Base-by-base conservation (phyloP, 768 basidiomycete genomes). In the Baorangia bicolor region DNA sequence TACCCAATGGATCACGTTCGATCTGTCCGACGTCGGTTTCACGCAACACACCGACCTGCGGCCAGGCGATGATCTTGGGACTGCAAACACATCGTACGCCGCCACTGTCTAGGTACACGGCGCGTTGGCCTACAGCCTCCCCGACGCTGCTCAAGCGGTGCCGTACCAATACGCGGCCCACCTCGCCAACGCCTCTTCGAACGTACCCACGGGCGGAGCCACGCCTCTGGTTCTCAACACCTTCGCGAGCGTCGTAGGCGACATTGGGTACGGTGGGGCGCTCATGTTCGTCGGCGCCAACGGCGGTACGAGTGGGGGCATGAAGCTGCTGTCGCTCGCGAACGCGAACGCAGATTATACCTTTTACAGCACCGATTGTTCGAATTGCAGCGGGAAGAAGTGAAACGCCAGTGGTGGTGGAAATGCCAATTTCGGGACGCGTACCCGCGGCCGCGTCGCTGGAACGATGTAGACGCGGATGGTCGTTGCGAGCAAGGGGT, bases 401-500 rank as follows among this genome's bases (percentile, higher is more conserved):
- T 60, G 30, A 51, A 11, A 13, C 43, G 16, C 43, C 59, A 0
- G 48, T 60, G 9, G 18, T 21, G 16, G 44, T 50, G 18, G 51
- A 60, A 27, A 60, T 57, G 56, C 56, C 56, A 2, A 28, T 60
- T 27, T 42, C 56, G 1, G 56, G 59, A 39, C 49, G 51, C 46
- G 57, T 55, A 31, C 34, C 25, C 34, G 3, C 31, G 2, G 6
- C 20, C 5, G 12, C 10, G 7, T 10, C n/a, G 35, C 9, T 12
- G n/a, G 33, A 23, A 20, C 4, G 7, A 9, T 31, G 37, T 20
- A 28, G 7, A 9, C 34, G 9, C 49, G 35, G 42, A 9, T n/a
- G 16, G 21, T 30, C 18, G 28, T 28, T 31, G 25, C 10, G 28
- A 28, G 3, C 12, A 40, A 12, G 1, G 20, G n/a, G 14, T 40